Conservation (phyloP, 352 stramenopile species). For the Globisporangium lucens region DNA sequence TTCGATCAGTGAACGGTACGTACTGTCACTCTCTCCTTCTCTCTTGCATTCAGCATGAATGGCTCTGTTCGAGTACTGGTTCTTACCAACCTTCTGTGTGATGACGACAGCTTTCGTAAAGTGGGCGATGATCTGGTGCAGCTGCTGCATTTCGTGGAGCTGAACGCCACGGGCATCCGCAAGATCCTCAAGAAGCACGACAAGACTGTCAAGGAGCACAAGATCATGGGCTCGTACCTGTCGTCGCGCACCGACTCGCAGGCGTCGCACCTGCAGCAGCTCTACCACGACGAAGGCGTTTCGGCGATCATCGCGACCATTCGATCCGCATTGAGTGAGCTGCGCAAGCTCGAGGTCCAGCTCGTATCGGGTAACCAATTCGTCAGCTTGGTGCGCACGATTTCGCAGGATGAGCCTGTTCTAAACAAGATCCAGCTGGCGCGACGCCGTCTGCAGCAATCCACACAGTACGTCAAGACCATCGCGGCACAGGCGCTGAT, state of each 20-base stretch:
- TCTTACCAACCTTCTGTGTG: neutral
- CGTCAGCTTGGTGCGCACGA: conserved; percentile 35
- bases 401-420: conserved; percentile 77
- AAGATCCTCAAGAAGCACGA: conserved; percentile 91
- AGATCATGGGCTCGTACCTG: conserved; percentile 86
- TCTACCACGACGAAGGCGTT: conserved; percentile 86
- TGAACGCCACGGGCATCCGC: conserved; percentile 84
- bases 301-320: conserved; percentile 87
- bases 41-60: neutral
- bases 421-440: conserved; percentile 68
- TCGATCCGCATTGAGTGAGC: conserved; percentile 56
- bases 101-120: conserved; percentile 45
- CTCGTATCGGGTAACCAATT: conserved; percentile 12
- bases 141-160: conserved; percentile 81
- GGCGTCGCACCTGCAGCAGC: conserved; percentile 77
- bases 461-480: conserved; percentile 82
- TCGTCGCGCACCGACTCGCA: conserved; percentile 79
- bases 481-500: conserved; percentile 80
- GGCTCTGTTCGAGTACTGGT: neutral
- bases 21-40: neutral
- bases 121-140: conserved; percentile 83
- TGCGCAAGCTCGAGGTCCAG: conserved; percentile 50
- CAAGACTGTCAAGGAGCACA: conserved; percentile 79
- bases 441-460: conserved; percentile 65
- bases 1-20: conserved; percentile 27